A percentile compares a stretch with the other conserved stretches of the same genome.
phyloP scores from a whole-genome alignment of 2,329 filamentous ascomycete species.

The Exophiala alcalophila region DNA sequence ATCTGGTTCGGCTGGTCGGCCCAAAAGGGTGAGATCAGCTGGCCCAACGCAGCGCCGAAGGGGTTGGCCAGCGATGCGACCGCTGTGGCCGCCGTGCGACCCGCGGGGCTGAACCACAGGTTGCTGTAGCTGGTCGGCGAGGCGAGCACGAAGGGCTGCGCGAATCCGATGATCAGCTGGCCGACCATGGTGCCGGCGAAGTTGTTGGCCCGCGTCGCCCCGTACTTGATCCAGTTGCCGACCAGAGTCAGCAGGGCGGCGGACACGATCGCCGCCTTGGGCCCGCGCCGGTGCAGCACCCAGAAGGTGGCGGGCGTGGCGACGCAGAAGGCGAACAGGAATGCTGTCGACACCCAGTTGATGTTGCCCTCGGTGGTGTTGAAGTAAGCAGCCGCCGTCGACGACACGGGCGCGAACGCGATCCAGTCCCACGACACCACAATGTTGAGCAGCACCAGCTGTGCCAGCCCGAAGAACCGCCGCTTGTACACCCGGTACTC shows the following conservation, averaged over 20 bases:
- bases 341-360: slow-evolving; percentile 90
- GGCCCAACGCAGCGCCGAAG: slow-evolving; percentile 81
- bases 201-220: slow-evolving; percentile 57
- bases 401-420: slow-evolving; percentile 81
- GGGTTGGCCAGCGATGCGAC: slow-evolving; percentile 83
- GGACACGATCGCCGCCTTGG: slow-evolving; percentile 67
- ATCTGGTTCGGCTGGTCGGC: slow-evolving; percentile 62
- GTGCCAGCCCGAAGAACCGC: slow-evolving; percentile 81
- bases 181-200: slow-evolving; percentile 83
- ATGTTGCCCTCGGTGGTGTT: slow-evolving; percentile 68
- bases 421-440: slow-evolving; percentile 98
- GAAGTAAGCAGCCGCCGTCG: slow-evolving; percentile 72
- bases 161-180: slow-evolving; percentile 82
- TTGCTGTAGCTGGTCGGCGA: slow-evolving; percentile 90
- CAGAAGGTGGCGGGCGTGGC: slow-evolving; percentile 73
- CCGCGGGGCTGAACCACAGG: slow-evolving; percentile 84
- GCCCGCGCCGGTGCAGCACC: slow-evolving; percentile 71
- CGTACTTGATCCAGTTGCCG: slow-evolving; percentile 91
- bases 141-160: slow-evolving; percentile 87
- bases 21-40: slow-evolving; percentile 80
- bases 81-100: slow-evolving; percentile 83
- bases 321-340: slow-evolving; percentile 78
- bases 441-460: slow-evolving; percentile 84
- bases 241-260: slow-evolving; percentile 70
- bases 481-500: slow-evolving; percentile 69